Percentiles rank a stretch among this genome's conserved stretches.
phyloP scores from a whole-genome alignment of 768 basidiomycete species.

The Lactarius hatsudake region DNA sequence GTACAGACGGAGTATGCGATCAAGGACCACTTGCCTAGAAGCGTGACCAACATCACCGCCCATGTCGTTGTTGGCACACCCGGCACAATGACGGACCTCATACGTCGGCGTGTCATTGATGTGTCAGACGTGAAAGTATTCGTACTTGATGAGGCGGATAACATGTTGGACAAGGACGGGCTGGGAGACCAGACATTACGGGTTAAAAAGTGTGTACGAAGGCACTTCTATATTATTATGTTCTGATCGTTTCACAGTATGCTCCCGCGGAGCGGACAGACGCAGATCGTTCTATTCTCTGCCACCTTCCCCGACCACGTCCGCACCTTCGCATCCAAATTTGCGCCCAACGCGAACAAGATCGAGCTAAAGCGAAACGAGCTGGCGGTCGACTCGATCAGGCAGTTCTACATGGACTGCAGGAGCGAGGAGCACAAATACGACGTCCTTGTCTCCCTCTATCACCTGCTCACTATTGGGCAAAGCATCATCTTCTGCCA shows the following conservation, averaged over 20 bases:
- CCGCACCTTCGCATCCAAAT: conserved; percentile 85
- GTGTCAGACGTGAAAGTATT: conserved; percentile 82
- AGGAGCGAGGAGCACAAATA: conserved; percentile 89
- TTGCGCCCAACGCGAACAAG: conserved; percentile 94
- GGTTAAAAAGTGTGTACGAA: conserved; percentile 78
- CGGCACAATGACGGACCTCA: conserved; percentile 88
- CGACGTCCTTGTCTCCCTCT: conserved; percentile 88
- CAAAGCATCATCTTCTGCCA: conserved; percentile 99
- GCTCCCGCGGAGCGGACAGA: conserved; percentile 49
- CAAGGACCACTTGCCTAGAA: conserved; percentile 74
- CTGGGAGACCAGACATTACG: conserved; percentile 90
- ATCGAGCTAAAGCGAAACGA: conserved; percentile 94
- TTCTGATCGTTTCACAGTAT: conserved; percentile 40
- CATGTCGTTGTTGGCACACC: conserved; percentile 96
- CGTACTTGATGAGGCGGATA: conserved; percentile 97
- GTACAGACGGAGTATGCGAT: conserved; percentile 96
- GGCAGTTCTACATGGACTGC: conserved; percentile 98
- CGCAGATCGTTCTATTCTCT: conserved; percentile 94
- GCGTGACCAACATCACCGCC: conserved; percentile 67
- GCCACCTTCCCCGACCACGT: conserved; percentile 97
- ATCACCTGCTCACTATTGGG: conserved; percentile 88
- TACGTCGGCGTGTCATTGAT: conserved; percentile 76
- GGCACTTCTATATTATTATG: not conserved
- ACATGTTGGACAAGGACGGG: conserved; percentile 95
- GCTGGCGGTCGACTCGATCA: conserved; percentile 88